Conservation (phyloP, 2,329 filamentous ascomycete species). For the Bipolaris victoriae region DNA sequence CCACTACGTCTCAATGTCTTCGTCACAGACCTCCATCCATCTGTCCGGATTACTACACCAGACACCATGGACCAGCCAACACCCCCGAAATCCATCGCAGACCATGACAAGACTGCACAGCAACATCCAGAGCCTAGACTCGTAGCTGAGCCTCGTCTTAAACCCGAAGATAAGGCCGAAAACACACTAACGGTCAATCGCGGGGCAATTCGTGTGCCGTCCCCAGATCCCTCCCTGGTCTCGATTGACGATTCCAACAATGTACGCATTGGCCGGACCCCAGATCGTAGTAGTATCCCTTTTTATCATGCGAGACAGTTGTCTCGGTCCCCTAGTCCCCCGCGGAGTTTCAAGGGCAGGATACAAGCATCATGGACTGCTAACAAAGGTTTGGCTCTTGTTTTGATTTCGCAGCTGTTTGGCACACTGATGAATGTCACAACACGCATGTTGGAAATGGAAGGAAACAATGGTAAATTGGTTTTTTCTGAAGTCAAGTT, state of each 20-base stretch:
- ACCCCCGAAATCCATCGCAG: conserved; percentile 22
- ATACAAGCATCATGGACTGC: conserved; percentile 59
- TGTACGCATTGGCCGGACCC: conserved; percentile 33
- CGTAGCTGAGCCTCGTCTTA: conserved; percentile 24
- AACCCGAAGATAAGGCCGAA: conserved; percentile 39
- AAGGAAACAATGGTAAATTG: conserved; percentile 62
- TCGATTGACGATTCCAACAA: conserved; percentile 45
- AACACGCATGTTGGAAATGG: conserved; percentile 74
- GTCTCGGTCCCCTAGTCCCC: conserved; percentile 33
- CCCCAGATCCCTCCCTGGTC: conserved; percentile 42
- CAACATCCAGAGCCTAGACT: conserved; percentile 12
- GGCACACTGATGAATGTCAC: conserved; percentile 85
- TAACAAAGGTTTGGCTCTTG: conserved; percentile 76
- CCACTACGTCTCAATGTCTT: conserved; percentile 18
- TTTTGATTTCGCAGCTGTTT: conserved; percentile 79
- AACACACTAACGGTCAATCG: conserved; percentile 31
- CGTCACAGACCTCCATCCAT: conserved; percentile 15
- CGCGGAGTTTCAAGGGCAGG: conserved; percentile 27
- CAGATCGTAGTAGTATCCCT: conserved; percentile 22
- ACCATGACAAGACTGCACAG: conserved; percentile 30
- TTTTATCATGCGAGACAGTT: conserved; percentile 24
- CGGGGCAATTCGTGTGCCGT: conserved; percentile 42
- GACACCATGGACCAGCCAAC: conserved; percentile 34
- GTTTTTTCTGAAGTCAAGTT: background rate
- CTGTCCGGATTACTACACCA: conserved; percentile 20